Percentiles rank a stretch among this genome's conserved stretches.
Evolutionary conservation across 768 basidiomycete genomes (phyloP).

Genomic region (Pseudohyphozyma bogoriensis): DNA sequence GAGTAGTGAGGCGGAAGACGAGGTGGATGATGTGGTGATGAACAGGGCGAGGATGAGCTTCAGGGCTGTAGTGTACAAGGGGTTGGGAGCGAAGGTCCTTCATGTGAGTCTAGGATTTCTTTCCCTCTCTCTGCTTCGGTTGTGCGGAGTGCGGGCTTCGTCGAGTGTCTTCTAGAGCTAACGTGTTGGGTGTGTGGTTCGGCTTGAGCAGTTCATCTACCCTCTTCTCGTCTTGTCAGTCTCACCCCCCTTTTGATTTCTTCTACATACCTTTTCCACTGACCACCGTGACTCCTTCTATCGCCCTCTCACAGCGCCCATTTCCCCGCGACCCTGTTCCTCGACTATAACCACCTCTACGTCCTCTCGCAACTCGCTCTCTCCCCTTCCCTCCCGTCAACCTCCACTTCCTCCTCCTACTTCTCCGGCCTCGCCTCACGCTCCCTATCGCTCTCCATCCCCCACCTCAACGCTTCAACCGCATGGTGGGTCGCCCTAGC

Average conservation of each 20-base stretch:
- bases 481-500: conserved; percentile 20
- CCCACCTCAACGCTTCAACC: conserved; percentile 1
- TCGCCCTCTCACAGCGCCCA: conserved; percentile 8
- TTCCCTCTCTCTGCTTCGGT: neutral
- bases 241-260: neutral
- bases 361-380: conserved; percentile 16
- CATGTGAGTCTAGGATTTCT: conserved; percentile 6
- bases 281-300: neutral
- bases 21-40: conserved; percentile 5
- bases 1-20: too few species aligned
- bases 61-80: conserved; percentile 8
- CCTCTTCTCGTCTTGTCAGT: conserved; percentile 11
- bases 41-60: conserved; percentile 11
- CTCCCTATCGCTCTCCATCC: conserved; percentile 9
- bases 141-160: too few species aligned
- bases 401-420: neutral
- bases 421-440: neutral
- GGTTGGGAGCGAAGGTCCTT: conserved; percentile 10
- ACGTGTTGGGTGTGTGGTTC: neutral
- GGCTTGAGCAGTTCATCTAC: conserved; percentile 8
- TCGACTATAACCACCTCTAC: conserved; percentile 26
- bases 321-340: conserved; percentile 18
- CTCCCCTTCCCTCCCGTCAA: conserved; percentile 8
- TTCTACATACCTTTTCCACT: neutral
- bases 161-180: too few species aligned